Base-by-base conservation (phyloP, 192 early-diverging fungal genomes). In the Borealophlyctis nickersoniae region DNA sequence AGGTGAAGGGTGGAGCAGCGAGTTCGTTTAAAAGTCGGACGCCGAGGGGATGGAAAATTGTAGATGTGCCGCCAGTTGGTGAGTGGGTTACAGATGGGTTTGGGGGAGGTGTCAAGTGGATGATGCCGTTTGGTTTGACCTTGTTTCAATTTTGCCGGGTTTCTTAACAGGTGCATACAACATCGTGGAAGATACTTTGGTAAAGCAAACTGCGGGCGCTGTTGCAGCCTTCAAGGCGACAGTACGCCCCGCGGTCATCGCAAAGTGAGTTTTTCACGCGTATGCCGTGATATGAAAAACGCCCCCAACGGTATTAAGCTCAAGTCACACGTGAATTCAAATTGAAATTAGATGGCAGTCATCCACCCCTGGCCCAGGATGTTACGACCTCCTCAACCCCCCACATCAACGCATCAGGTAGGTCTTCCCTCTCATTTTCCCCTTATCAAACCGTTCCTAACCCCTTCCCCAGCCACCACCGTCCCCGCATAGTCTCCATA, bases 171-270 rank as follows among this genome's bases (percentile, higher is more conserved):
- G 62, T 16, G 62, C 67, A 19, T 74, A 74, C 52, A 59, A 62
- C 29, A 65, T 74, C 32, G 57, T 39, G 26, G 69, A 64, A 36
- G 52, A 57, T 31, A 71, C 36, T 56, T 58, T 63, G 49, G 65
- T 51, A 27, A 73, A 64, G 49, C 62, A 62, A 27, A 24, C 52
- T 16, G 36, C 64, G 11, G 77, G 77, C 13, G 77, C 77, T 5
- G 62, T 51, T 28, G 72, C 77, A 24, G 69, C 77, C 34, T 78
- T 78, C 51, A 74, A 67, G 36, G 51, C 66, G 2, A 65, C 66
- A 7, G 2, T 34, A 24, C 31, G 73, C 32, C 60, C 61, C 11
- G 61, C 23, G 2, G 50, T 70, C 0, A 39, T 59, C 14, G 16
- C 19, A 66, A 51, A 65, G 60, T 53, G 19, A 23, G 1, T 62